These are phyloP conservation scores for Fusarium sp. DNA, from an alignment of 2,329 filamentous ascomycete species.

Conservation along the genomic window DNA sequence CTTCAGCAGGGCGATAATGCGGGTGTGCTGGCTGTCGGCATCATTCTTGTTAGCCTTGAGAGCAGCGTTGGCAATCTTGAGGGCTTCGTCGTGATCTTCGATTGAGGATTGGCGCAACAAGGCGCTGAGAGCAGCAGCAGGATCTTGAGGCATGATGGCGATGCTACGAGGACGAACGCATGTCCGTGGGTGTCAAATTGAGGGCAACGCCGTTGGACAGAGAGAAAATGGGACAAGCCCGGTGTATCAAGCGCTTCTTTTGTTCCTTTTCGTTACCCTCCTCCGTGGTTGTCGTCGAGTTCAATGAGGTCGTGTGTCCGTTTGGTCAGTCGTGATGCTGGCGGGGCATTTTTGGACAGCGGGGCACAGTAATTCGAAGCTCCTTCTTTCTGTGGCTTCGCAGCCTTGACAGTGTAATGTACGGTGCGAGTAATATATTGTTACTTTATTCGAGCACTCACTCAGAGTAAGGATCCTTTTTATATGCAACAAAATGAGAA, in stretches of 20 bases:
- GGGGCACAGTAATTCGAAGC: slow-evolving; percentile 42
- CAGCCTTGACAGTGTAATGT: slow-evolving; percentile 29
- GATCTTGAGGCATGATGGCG: slow-evolving; percentile 58
- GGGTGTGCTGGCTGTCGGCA: slow-evolving; percentile 73
- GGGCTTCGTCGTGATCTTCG: slow-evolving; percentile 79
- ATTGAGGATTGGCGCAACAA: slow-evolving; percentile 68
- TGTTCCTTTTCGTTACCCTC: slow-evolving; percentile 5
- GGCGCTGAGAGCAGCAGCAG: slow-evolving; percentile 64
- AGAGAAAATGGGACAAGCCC: not conserved
- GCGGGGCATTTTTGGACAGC: slow-evolving; percentile 50
- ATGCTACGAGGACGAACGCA: slow-evolving; percentile 42
- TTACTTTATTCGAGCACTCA: not conserved
- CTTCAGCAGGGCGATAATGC: slow-evolving; percentile 81
- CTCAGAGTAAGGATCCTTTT: no score
- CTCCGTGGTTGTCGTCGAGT: slow-evolving; percentile 18
- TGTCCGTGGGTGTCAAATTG: slow-evolving; percentile 31
- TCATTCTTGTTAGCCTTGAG: slow-evolving; percentile 72
- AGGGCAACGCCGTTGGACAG: not conserved
- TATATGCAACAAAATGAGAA: not conserved
- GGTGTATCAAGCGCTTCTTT: not conserved
- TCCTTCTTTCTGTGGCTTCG: slow-evolving; percentile 30
- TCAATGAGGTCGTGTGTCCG: slow-evolving; percentile 28
- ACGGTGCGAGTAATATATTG: slow-evolving; percentile 1
- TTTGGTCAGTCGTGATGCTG: slow-evolving; percentile 31
- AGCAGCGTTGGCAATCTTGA: slow-evolving; percentile 72